A percentile compares a stretch with the other conserved stretches of the same genome.
phyloP scores from a whole-genome alignment of 228 moss, liverwort and hornwort genomes.

The Sphagnum fallax region DNA sequence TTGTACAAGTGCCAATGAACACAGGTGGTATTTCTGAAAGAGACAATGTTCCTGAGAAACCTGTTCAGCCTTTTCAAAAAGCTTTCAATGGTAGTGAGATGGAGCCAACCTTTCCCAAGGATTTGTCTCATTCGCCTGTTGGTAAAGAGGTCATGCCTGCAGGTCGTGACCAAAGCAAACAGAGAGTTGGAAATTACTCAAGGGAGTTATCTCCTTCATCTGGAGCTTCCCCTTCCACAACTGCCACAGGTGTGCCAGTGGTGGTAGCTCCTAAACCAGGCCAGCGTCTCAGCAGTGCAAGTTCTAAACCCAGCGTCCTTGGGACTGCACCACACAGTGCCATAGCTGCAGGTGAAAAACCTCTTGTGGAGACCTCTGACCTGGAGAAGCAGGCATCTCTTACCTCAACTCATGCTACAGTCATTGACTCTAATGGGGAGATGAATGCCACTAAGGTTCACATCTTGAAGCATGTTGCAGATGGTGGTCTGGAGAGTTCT shows the following conservation, averaged over 20 bases:
- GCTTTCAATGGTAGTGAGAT: constrained; percentile 26
- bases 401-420: constrained; percentile 19
- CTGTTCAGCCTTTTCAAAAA: constrained; percentile 25
- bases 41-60: constrained; percentile 12
- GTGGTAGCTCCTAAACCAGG: constrained; percentile 14
- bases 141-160: constrained; percentile 29
- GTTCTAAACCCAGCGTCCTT: constrained; percentile 30
- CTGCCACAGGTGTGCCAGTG: constrained; percentile 6
- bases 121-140: constrained; percentile 32
- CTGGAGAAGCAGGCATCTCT: constrained; percentile 29
- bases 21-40: constrained; percentile 1
- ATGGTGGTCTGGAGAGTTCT: constrained; percentile 43
- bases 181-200: constrained; percentile 27
- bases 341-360: constrained; percentile 7
- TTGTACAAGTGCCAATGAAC: neutral
- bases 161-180: constrained; percentile 43
- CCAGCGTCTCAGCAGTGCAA: constrained; percentile 4
- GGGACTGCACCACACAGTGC: constrained; percentile 39
- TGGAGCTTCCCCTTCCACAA: constrained; percentile 6
- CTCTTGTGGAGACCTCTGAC: constrained; percentile 17
- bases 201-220: constrained; percentile 27
- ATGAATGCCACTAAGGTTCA: constrained; percentile 43
- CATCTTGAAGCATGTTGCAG: constrained; percentile 34
- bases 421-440: constrained; percentile 44
- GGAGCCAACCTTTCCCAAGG: constrained; percentile 3